Conservation (phyloP, 306 rosid genomes). For the Dalbergia oliveri region DNA sequence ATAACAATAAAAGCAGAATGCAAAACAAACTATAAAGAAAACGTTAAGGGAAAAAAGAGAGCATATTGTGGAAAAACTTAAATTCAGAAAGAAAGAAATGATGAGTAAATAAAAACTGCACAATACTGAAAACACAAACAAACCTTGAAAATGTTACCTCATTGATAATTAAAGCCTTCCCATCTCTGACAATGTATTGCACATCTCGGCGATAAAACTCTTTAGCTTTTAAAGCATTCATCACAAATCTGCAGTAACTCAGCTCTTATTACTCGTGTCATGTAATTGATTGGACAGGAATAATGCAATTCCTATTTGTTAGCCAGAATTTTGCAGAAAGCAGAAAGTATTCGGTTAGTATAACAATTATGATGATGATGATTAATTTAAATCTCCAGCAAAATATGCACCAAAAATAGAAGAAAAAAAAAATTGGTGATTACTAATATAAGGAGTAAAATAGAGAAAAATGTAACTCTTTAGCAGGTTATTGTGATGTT, state of each 20-base stretch:
- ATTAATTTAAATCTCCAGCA: conserved; percentile 21
- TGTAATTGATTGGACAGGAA: conserved; percentile 33
- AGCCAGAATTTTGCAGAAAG: conserved; percentile 26
- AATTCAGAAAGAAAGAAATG: neutral
- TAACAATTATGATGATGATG: conserved; percentile 5
- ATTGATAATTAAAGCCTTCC: conserved; percentile 94
- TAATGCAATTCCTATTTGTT: conserved; percentile 32
- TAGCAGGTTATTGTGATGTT: conserved; percentile 7
- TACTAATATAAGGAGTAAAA: conserved; percentile 30
- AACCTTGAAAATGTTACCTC: conserved; percentile 66
- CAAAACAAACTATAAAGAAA: neutral
- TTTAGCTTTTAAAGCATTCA: conserved; percentile 96
- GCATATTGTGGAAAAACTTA: neutral
- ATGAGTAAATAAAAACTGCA: neutral
- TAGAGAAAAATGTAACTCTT: conserved; percentile 23
- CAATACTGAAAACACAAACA: conserved; percentile 38
- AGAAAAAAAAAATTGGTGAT: neutral
- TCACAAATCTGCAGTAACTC: conserved; percentile 84
- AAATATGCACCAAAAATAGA: neutral
- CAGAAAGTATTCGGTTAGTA: conserved; percentile 25
- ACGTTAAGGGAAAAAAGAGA: neutral
- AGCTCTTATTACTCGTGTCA: conserved; percentile 21
- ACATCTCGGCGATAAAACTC: conserved; percentile 92
- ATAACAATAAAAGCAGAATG: neutral
- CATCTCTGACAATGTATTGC: conserved; percentile 92